These are phyloP conservation scores for Tephrocybe sp. DNA, from an alignment of 768 basidiomycete species.

Conservation along the genomic window DNA sequence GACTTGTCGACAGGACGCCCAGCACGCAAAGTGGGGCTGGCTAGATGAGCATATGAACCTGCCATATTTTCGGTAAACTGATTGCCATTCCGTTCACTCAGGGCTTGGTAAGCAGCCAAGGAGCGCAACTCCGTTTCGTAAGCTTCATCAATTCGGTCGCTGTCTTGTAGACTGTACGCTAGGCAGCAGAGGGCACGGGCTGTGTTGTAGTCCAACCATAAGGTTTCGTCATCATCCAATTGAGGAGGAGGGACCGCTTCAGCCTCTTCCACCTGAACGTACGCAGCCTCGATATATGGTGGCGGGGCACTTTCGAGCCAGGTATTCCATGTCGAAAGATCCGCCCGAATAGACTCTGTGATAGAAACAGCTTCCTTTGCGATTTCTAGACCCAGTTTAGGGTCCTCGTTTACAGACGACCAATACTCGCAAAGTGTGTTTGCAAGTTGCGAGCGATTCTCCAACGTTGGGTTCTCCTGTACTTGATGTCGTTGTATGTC, in stretches of 20 bases:
- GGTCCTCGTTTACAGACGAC: not conserved
- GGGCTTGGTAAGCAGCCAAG: not conserved
- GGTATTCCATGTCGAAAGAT: slow-evolving; percentile 4
- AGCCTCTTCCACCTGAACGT: not conserved
- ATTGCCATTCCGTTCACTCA: not conserved
- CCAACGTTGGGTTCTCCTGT: not conserved
- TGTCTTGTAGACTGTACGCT: slow-evolving; percentile 8
- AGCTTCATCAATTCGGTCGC: slow-evolving; percentile 7
- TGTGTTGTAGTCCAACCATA: slow-evolving; percentile 12
- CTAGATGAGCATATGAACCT: slow-evolving; percentile 9
- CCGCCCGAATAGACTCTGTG: slow-evolving; percentile 5
- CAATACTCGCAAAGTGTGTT: slow-evolving; percentile 9
- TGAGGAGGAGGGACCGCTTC: not conserved
- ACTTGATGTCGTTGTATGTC: slow-evolving; percentile 3
- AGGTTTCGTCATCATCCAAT: slow-evolving; percentile 6
- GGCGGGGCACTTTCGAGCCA: slow-evolving; percentile 1
- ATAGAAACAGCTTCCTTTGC: slow-evolving; percentile 11
- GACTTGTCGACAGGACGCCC: not conserved
- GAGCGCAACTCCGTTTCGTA: slow-evolving; percentile 6
- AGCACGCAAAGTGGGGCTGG: not conserved
- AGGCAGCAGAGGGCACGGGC: slow-evolving; percentile 10
- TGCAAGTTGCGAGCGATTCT: slow-evolving; percentile 6
- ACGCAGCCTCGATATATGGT: not conserved
- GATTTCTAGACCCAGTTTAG: slow-evolving; percentile 2
- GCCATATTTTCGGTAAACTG: slow-evolving; percentile 8